Conservation (phyloP, 306 rosid species). For the Betula pendula region DNA sequence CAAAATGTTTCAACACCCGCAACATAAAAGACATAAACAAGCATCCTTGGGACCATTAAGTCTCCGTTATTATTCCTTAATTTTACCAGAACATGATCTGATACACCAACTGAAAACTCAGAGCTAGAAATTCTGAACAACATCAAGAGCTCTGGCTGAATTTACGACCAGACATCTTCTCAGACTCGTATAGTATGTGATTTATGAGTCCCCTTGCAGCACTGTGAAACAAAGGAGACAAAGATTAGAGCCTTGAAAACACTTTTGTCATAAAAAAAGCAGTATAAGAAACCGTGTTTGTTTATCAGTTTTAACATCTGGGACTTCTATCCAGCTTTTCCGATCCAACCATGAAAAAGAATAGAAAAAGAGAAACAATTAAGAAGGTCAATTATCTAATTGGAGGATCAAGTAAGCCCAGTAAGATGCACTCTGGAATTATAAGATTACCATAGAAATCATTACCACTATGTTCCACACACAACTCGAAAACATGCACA, state of each 20-base stretch:
- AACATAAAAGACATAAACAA: slow-evolving; percentile 14
- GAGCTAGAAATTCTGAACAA: slow-evolving; percentile 21
- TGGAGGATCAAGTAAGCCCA: neutral
- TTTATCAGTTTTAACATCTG: neutral
- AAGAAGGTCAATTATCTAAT: neutral
- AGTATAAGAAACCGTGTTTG: neutral
- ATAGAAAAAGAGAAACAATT: neutral
- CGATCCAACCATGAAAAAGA: neutral
- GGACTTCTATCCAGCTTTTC: neutral
- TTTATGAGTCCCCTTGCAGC: slow-evolving; percentile 96
- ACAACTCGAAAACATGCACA: slow-evolving; percentile 9
- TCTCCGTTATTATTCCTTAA: slow-evolving; percentile 6
- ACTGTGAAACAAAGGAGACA: slow-evolving; percentile 41
- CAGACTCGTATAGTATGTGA: slow-evolving; percentile 75
- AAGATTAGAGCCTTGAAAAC: neutral
- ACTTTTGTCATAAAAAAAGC: neutral
- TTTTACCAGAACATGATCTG: slow-evolving; percentile 24
- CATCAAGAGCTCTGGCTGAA: slow-evolving; percentile 54
- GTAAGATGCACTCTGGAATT: neutral
- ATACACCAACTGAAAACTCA: slow-evolving; percentile 23
- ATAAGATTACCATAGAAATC: neutral
- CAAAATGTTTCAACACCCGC: neutral
- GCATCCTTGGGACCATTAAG: slow-evolving; percentile 3
- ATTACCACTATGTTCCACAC: neutral
- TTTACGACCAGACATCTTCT: slow-evolving; percentile 73